Evolutionary conservation across 148 eudicot genomes (phyloP).

Genomic region (Vaccinium myrtillus): DNA sequence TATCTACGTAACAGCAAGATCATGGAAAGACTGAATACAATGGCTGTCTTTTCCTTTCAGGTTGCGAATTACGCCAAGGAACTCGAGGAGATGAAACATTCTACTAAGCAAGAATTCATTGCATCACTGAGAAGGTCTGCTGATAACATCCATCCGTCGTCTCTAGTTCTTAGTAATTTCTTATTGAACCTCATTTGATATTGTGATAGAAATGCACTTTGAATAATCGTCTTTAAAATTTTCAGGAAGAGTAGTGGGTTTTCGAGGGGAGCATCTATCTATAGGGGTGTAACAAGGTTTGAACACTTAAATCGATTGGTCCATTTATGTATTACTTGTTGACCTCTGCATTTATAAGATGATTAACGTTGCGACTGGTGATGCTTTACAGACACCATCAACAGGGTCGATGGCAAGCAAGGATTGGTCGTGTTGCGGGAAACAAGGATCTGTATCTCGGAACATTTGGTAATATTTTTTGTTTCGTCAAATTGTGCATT

Average conservation of each 20-base stretch:
- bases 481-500: neutral
- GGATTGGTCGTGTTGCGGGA: conserved; percentile 98
- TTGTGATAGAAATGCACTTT: neutral
- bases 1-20: neutral
- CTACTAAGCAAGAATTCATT: conserved; percentile 91
- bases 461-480: conserved; percentile 64
- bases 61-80: conserved; percentile 64
- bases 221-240: neutral
- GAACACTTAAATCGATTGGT: neutral
- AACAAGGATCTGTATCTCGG: conserved; percentile 95
- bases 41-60: conserved; percentile 30
- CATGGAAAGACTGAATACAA: neutral
- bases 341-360: neutral
- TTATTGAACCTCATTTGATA: neutral
- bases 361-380: neutral
- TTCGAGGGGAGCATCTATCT: conserved; percentile 96
- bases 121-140: conserved; percentile 87
- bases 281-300: conserved; percentile 90
- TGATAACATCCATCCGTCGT: too few relatives aligned
- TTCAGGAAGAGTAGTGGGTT: conserved; percentile 97
- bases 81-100: conserved; percentile 83
- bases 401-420: conserved; percentile 99
- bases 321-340: neutral
- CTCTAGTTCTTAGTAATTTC: neutral
- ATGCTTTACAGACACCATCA: conserved; percentile 77